Evolutionary conservation across 805 yeast species (phyloP).

Genomic region (Isabelozyma gotoi): DNA sequence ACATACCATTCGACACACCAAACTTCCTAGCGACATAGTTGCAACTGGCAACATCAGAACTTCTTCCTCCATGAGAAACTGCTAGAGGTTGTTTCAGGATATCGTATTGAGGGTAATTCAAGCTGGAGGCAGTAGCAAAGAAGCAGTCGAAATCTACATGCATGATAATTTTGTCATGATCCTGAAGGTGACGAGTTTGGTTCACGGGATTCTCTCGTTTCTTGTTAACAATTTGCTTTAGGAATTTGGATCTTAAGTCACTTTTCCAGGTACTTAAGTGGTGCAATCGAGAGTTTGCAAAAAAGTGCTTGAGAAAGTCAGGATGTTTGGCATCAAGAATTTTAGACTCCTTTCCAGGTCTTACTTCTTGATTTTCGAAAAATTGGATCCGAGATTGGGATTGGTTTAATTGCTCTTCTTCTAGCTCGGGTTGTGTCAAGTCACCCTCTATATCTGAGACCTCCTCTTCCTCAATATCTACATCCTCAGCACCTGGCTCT

Average conservation of each 20-base stretch:
- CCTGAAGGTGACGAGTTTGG: conserved; percentile 3
- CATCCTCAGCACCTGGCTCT: not conserved
- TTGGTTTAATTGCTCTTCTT: not conserved
- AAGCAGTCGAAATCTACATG: conserved; percentile 95
- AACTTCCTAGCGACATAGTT: conserved; percentile 79
- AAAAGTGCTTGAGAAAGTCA: conserved; percentile 67
- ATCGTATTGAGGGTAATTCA: conserved; percentile 53
- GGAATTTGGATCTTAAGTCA: conserved; percentile 61
- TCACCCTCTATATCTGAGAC: not conserved
- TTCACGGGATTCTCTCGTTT: conserved; percentile 3
- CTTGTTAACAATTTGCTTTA: conserved; percentile 41
- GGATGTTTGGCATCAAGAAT: conserved; percentile 71
- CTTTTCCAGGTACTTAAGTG: conserved; percentile 88
- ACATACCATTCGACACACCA: conserved; percentile 89
- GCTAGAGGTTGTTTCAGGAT: conserved; percentile 52
- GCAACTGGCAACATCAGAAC: conserved; percentile 87
- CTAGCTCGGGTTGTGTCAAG: conserved; percentile 1
- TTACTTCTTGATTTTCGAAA: not conserved
- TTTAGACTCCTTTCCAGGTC: not conserved
- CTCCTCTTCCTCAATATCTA: not conserved
- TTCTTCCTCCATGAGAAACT: conserved; percentile 59
- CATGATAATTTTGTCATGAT: conserved; percentile 41
- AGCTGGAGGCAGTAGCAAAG: conserved; percentile 82
- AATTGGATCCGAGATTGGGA: conserved; percentile 1
- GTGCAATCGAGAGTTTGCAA: conserved; percentile 80